Conservation (phyloP, 176 grass and related monocot species). For the Tuctoria greenei region DNA sequence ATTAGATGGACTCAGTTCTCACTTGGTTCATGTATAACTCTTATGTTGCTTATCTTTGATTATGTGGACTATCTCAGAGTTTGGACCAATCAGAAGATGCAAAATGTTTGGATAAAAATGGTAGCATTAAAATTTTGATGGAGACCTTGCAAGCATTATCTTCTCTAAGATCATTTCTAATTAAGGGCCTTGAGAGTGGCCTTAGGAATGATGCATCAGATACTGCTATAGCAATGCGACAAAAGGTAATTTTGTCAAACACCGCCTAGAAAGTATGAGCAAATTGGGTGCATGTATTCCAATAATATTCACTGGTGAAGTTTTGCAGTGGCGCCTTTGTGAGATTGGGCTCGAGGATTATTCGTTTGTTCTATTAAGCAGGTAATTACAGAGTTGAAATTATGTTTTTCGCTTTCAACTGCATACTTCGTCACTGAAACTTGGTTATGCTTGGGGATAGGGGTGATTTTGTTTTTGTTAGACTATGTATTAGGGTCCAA, state of each 20-base stretch:
- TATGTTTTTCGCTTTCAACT: conserved; percentile 1
- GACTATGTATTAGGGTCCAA: too few relatives aligned
- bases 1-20: conserved; percentile 13
- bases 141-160: conserved; percentile 72
- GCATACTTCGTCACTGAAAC: neutral
- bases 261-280: conserved; percentile 1
- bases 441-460: conserved; percentile 4
- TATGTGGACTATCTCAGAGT: conserved; percentile 50
- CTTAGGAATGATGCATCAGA: conserved; percentile 95
- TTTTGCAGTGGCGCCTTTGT: conserved; percentile 89
- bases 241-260: conserved; percentile 64
- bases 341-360: conserved; percentile 97
- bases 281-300: conserved; percentile 27
- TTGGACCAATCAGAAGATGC: conserved; percentile 60
- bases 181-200: conserved; percentile 92
- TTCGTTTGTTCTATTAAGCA: conserved; percentile 92
- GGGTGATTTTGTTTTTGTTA: neutral
- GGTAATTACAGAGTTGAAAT: conserved; percentile 44
- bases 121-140: conserved; percentile 53
- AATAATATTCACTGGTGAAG: conserved; percentile 37
- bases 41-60: conserved; percentile 27
- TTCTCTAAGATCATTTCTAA: conserved; percentile 60
- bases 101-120: conserved; percentile 45
- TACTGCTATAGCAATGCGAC: conserved; percentile 86
- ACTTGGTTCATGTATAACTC: neutral